A percentile compares a stretch with the other conserved stretches of the same genome.
These are phyloP conservation scores for Cystofilobasidium ferigula DNA, from an alignment of 768 basidiomycete genomes.

Conservation along the genomic window DNA sequence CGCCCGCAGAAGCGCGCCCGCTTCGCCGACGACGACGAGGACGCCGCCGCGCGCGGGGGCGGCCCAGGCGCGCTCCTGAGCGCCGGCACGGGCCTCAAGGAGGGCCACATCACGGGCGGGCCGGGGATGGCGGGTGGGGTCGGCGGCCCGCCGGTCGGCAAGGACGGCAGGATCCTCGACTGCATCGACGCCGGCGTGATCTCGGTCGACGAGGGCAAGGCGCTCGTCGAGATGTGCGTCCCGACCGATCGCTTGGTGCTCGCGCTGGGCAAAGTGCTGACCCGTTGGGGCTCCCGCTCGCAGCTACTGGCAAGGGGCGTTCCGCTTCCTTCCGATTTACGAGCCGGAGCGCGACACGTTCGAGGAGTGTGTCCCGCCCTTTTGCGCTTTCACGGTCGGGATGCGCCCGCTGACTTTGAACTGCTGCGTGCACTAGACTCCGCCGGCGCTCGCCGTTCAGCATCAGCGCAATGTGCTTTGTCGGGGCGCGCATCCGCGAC, in stretches of 20 bases:
- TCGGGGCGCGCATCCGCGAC: slow-evolving; percentile 78
- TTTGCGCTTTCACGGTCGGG: slow-evolving; percentile 2
- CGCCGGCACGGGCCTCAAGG: slow-evolving; percentile 39
- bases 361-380: slow-evolving; percentile 44
- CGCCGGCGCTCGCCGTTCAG: slow-evolving; percentile 87
- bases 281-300: not conserved
- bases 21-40: not conserved
- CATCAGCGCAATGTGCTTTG: slow-evolving; percentile 85
- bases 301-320: slow-evolving; percentile 40
- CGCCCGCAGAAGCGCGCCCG: slow-evolving; percentile 7
- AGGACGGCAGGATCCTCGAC: slow-evolving; percentile 46
- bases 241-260: not conserved
- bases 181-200: slow-evolving; percentile 43
- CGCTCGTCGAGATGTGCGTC: slow-evolving; percentile 70
- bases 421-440: slow-evolving; percentile 38
- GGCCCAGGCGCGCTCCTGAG: not conserved
- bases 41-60: not conserved
- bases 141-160: slow-evolving; percentile 51
- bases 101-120: slow-evolving; percentile 52
- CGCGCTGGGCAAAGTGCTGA: not conserved
- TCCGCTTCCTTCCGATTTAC: slow-evolving; percentile 79
- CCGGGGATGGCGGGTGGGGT: not conserved
- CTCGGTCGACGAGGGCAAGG: slow-evolving; percentile 68
- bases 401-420: not conserved
- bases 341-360: slow-evolving; percentile 73